Base-by-base conservation (phyloP, 805 yeast genomes). In the Zygoascus tannicola region DNA sequence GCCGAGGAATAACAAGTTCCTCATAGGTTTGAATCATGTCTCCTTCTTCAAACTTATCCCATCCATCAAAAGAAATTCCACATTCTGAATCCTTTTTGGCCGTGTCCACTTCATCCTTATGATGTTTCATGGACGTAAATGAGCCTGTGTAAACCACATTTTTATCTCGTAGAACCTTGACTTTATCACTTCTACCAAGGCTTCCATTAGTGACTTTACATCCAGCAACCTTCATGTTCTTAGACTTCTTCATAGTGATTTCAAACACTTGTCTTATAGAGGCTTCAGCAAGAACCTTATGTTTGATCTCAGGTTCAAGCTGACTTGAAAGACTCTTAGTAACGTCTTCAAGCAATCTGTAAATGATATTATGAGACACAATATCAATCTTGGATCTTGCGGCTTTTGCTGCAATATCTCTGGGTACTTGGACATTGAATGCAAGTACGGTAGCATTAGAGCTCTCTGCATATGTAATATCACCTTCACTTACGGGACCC, bases 31-130 rank as follows among this genome's bases (percentile, higher is more conserved):
- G 81, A 21, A 92, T 69, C 3, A 68, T 56, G 63, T 92, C 97
- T 15, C 94, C 96, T 16, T 68, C 78, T 52, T 78, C 73, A 56
- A 82, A 83, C 23, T 69, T 74, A 35, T 75, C 76, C 80, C 86
- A 86, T 26, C 49, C 51, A 2, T 70, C 76, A 50, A 92, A 78
- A 0, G 85, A 67, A 20, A 90, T 59, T 43, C 98, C 98, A 68
- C 97, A 92, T 54, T 92, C 98, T 22, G 74, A 74, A 22, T 95
- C 97, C 63, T 85, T 88, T 46, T 75, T 75, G 5, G 84, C 85
- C 55, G 82, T 90, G 1, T 65, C 52, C 3, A 81, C 83, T 52
- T 85, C 94, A 37, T 85, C 88, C 59, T 85, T 86, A 42, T 78
- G 79, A 49, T 83, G 85, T 63, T 85, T 87, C 60, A 92, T 70